phyloP scores from a whole-genome alignment of 2,329 filamentous ascomycete species.

The Colletotrichum scovillei region DNA sequence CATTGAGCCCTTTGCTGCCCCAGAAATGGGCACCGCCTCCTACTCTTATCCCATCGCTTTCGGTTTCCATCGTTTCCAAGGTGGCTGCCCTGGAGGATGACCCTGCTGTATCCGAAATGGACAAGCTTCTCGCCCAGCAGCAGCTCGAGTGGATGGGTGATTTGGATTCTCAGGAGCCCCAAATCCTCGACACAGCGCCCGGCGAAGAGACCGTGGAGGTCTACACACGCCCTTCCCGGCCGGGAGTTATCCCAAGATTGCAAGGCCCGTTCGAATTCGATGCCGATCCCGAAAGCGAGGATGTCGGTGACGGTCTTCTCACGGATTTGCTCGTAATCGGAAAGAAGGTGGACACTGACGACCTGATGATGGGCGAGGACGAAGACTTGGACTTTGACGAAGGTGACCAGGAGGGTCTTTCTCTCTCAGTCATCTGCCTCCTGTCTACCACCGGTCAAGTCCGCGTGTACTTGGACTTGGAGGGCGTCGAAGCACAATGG shows the following conservation, averaged over 20 bases:
- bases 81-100: conserved; percentile 72
- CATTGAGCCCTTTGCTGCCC: conserved; percentile 89
- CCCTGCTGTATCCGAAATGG: conserved; percentile 60
- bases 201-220: conserved; percentile 65
- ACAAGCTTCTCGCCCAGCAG: conserved; percentile 70
- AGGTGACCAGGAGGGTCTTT: conserved; percentile 69
- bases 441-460: conserved; percentile 71
- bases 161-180: conserved; percentile 71
- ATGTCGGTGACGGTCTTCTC: conserved; percentile 66
- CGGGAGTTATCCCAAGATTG: conserved; percentile 68
- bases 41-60: conserved; percentile 83
- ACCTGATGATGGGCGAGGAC: conserved; percentile 73
- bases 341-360: conserved; percentile 68
- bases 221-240: conserved; percentile 66
- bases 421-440: conserved; percentile 68
- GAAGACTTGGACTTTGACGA: conserved; percentile 69
- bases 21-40: conserved; percentile 84
- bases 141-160: conserved; percentile 77
- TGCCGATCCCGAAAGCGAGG: conserved; percentile 65
- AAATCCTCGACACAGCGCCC: conserved; percentile 59
- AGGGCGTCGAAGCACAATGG: conserved; percentile 75
- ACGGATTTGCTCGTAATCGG: conserved; percentile 74
- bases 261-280: conserved; percentile 72
- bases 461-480: conserved; percentile 70
- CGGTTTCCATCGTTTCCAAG: conserved; percentile 84